Conservation (phyloP, 1,284 basidiomycete species). For the Ceratobasidium sp. region DNA sequence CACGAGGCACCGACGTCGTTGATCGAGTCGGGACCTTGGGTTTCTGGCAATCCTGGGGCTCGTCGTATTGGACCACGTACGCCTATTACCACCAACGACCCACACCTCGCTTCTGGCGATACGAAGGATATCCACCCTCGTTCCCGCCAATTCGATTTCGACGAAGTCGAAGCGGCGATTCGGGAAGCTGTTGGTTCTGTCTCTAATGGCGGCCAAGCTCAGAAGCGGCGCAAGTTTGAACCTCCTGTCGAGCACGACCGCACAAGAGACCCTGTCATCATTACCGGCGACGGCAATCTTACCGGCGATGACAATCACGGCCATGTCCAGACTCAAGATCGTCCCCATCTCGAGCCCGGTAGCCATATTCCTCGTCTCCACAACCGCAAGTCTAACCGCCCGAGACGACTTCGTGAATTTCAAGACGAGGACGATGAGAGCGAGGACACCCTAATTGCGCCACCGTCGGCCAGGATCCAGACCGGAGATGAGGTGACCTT, state of each 20-base stretch:
- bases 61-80: not conserved
- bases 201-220: too few species aligned
- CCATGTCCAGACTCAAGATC: not conserved
- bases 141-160: too few species aligned
- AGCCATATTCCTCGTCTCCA: not conserved
- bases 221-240: too few species aligned
- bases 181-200: too few species aligned
- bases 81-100: not conserved
- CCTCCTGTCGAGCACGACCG: too few species aligned
- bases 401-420: not conserved
- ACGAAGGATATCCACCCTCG: too few species aligned
- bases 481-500: not conserved
- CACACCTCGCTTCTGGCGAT: not conserved
- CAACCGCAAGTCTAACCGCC: not conserved
- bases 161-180: too few species aligned
- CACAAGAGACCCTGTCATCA: not conserved
- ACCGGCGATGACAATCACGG: not conserved
- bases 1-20: too few species aligned
- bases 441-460: slow-evolving; percentile 7
- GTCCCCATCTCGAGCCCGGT: not conserved
- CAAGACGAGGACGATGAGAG: not conserved
- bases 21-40: too few species aligned
- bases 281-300: not conserved
- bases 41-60: too few species aligned
- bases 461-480: not conserved